phyloP scores from a whole-genome alignment of 345 rosid species.

The Cardamine chenopodiifolia region DNA sequence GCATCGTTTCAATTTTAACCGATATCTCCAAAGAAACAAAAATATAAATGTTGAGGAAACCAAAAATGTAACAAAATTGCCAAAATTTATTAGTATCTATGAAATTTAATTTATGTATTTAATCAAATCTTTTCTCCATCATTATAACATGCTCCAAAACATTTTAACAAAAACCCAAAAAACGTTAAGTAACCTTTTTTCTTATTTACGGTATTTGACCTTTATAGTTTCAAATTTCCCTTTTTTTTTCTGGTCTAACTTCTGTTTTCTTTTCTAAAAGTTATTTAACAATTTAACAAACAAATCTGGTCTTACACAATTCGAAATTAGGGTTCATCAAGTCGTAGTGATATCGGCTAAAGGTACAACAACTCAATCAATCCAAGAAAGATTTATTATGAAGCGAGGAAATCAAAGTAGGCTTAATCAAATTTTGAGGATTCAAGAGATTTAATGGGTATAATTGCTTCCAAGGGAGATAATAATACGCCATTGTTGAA shows the following conservation, averaged over 20 bases:
- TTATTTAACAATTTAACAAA: not conserved
- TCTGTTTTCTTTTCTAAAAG: not conserved
- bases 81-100: not conserved
- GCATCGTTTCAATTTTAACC: no score
- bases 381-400: not conserved
- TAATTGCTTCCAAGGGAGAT: slow-evolving; percentile 33
- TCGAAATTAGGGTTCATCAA: slow-evolving; percentile 20
- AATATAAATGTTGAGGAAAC: not conserved
- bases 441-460: slow-evolving; percentile 26
- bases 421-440: slow-evolving; percentile 8
- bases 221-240: not conserved
- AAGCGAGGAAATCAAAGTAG: slow-evolving; percentile 20
- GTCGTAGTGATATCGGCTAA: slow-evolving; percentile 9
- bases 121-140: no score
- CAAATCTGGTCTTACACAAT: not conserved
- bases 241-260: not conserved
- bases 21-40: not conserved
- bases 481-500: slow-evolving; percentile 37
- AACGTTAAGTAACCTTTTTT: not conserved
- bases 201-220: not conserved
- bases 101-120: not conserved
- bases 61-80: not conserved
- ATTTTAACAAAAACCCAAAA: not conserved
- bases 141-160: not conserved
- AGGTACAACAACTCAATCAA: slow-evolving; percentile 10